These are phyloP conservation scores for Monilinia fructicola DNA, from an alignment of 2,329 filamentous ascomycete genomes.

Conservation along the genomic window DNA sequence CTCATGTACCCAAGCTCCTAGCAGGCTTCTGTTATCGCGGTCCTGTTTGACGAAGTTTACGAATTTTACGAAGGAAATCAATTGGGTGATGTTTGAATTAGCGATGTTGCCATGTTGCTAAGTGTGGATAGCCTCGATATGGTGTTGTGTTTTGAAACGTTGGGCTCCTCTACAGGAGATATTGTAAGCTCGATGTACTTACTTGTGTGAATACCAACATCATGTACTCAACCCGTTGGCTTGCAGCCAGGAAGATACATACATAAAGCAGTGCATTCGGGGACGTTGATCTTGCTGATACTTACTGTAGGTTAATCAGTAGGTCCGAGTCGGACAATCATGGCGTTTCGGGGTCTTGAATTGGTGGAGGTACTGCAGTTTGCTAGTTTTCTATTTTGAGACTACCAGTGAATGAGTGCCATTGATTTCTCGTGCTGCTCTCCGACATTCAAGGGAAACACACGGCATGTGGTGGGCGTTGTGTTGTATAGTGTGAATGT, in stretches of 20 bases:
- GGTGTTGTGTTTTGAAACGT: constrained; percentile 7
- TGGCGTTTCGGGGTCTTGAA: constrained; percentile 21
- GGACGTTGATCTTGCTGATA: constrained; percentile 22
- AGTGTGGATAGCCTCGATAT: not conserved
- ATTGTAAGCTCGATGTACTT: not conserved
- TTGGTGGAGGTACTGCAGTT: constrained; percentile 13
- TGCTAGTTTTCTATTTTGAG: constrained; percentile 14
- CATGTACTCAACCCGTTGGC: constrained; percentile 14
- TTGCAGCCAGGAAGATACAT: constrained; percentile 12
- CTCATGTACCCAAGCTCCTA: not conserved
- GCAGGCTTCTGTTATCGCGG: not conserved
- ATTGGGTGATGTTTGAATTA: not conserved
- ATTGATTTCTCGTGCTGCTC: constrained; percentile 8
- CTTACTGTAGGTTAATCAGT: constrained; percentile 3
- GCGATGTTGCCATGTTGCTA: not conserved
- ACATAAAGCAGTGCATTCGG: constrained; percentile 12
- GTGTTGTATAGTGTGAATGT: not conserved
- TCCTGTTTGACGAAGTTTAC: not conserved
- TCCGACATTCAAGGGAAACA: not conserved
- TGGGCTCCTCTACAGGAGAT: not conserved
- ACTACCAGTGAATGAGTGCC: not conserved
- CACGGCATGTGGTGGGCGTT: constrained; percentile 3
- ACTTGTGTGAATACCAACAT: not conserved
- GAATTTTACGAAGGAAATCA: constrained; percentile 5
- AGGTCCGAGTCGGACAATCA: constrained; percentile 16